These are phyloP conservation scores for Solanum tarijense DNA, from an alignment of 257 asterid genomes.

Conservation along the genomic window DNA sequence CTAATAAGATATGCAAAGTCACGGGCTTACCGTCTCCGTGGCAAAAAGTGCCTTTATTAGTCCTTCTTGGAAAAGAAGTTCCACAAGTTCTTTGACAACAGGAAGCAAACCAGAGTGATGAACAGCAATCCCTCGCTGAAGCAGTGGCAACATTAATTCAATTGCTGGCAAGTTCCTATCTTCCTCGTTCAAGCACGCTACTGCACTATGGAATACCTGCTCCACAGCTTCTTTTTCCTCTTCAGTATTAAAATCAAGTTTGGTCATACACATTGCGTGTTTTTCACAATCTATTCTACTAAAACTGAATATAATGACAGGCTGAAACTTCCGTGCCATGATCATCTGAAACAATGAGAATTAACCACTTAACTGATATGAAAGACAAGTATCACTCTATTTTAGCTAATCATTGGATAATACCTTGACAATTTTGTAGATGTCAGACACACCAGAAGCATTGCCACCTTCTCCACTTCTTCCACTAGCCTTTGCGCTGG, in stretches of 20 bases:
- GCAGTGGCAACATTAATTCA: constrained; percentile 90
- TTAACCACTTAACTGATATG: neutral
- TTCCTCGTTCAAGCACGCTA: constrained; percentile 78
- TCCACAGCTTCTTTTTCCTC: constrained; percentile 87
- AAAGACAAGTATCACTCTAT: neutral
- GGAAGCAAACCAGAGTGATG: constrained; percentile 99
- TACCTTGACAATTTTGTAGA: constrained; percentile 89
- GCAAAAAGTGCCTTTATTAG: constrained; percentile 96
- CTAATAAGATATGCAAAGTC: neutral
- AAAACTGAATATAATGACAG: constrained; percentile 92
- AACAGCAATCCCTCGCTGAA: constrained; percentile 93
- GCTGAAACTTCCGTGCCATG: constrained; percentile 92
- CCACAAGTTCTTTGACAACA: constrained; percentile 89
- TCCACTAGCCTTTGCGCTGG: constrained; percentile 47
- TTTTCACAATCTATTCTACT: constrained; percentile 98
- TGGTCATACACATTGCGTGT: constrained; percentile 97
- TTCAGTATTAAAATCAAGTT: constrained; percentile 79
- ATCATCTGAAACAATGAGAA: constrained; percentile 62
- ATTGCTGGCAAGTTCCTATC: constrained; percentile 89
- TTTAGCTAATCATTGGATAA: neutral
- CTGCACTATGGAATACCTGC: constrained; percentile 74
- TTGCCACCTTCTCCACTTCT: constrained; percentile 64
- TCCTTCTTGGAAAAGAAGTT: constrained; percentile 97
- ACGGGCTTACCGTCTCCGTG: constrained; percentile 73
- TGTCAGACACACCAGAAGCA: constrained; percentile 67